Evolutionary conservation across 176 grass and related monocot genomes (phyloP).

Genomic region (Poa pratensis): DNA sequence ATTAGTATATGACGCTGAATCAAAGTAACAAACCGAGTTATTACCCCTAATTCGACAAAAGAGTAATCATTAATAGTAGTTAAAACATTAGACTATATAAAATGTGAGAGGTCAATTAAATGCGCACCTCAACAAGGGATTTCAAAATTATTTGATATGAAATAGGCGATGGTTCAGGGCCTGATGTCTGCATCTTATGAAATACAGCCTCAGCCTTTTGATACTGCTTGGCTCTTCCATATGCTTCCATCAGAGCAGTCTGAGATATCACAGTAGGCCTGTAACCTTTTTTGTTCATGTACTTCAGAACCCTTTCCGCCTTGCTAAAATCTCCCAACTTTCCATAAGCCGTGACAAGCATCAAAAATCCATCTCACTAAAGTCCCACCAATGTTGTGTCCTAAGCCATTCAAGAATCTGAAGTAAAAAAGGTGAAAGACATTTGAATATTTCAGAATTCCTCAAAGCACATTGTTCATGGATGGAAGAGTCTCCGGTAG

Average conservation of each 20-base stretch:
- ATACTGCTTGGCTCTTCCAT: constrained; percentile 88
- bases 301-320: constrained; percentile 79
- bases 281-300: constrained; percentile 86
- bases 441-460: constrained; percentile 20
- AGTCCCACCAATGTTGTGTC: constrained; percentile 94
- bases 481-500: not conserved
- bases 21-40: constrained; percentile 22
- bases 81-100: constrained; percentile 1
- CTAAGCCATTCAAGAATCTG: constrained; percentile 97
- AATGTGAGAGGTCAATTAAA: constrained; percentile 34
- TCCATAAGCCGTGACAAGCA: constrained; percentile 92
- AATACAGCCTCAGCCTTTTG: constrained; percentile 83
- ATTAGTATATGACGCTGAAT: constrained; percentile 25
- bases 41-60: not conserved
- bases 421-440: constrained; percentile 17
- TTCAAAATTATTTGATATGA: constrained; percentile 96
- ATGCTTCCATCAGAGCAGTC: constrained; percentile 90
- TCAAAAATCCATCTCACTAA: constrained; percentile 93
- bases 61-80: not conserved
- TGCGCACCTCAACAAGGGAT: constrained; percentile 80
- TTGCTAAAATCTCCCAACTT: constrained; percentile 81
- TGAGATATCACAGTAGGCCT: constrained; percentile 84
- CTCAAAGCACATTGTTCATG: not conserved
- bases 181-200: constrained; percentile 81
- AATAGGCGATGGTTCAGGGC: constrained; percentile 84